phyloP scores from a whole-genome alignment of 192 early-diverging fungal species.

The Kappamyces sp. region DNA sequence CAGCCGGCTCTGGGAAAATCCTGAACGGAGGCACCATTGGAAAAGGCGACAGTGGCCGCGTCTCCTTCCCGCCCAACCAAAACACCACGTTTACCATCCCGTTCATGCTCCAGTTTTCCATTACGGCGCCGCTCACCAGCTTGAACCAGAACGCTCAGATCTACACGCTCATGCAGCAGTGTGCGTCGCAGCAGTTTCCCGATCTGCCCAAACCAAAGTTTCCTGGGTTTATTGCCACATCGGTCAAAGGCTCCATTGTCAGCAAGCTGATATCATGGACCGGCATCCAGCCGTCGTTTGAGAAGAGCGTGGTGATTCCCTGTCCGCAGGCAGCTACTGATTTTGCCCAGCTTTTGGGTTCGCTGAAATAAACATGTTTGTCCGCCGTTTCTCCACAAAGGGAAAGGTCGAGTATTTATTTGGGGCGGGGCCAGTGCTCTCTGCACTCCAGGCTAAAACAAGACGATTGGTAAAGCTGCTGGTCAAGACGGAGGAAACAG shows the following conservation, averaged over 20 bases:
- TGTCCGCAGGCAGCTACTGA: not conserved
- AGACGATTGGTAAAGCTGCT: not conserved
- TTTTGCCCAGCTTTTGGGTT: no score
- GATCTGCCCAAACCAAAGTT: not conserved
- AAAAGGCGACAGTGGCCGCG: not conserved
- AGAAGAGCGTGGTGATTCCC: slow-evolving; percentile 3
- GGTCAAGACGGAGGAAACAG: not conserved
- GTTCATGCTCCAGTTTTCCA: not conserved
- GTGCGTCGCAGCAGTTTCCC: not conserved
- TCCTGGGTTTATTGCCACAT: not conserved
- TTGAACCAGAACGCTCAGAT: not conserved
- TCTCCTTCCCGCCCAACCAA: not conserved
- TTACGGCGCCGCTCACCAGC: not conserved
- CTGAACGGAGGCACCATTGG: slow-evolving; percentile 2
- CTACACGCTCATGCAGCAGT: not conserved
- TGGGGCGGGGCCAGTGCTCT: not conserved
- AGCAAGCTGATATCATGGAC: slow-evolving; percentile 9
- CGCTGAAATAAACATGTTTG: no score
- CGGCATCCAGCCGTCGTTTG: not conserved
- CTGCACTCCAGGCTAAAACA: not conserved
- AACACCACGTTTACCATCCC: slow-evolving; percentile 9
- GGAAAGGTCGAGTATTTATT: not conserved
- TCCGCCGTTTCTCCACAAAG: no score
- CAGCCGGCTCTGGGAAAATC: not conserved
- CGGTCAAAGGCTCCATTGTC: not conserved